Evolutionary conservation across 148 eudicot genomes (phyloP), one percentile per base, ranked within the genome.

Genomic region (Linanthus parryae): DNA sequence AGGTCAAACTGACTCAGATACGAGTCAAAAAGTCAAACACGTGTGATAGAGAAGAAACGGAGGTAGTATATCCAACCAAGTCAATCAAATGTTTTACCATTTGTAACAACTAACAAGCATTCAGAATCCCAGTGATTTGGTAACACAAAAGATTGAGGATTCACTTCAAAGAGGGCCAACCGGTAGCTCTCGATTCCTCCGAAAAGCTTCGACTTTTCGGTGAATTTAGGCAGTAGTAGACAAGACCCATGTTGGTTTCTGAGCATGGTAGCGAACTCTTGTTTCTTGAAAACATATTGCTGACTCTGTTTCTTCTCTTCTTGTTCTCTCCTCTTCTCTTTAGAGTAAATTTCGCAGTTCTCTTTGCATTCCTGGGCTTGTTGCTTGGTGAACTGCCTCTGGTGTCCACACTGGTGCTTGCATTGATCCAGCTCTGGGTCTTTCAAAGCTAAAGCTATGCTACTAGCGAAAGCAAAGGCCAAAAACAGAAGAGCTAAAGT

Each of bases 121-220:
- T 91, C 87, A 20, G 95, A 95, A 59, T 91, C 94, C 59, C 52
- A 58, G 34, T 92, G 85, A 2, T 52, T 71, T 16, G 98, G 98
- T 1, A 71, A 37, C 8, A 84, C 8, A 40, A 92, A 84, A 35
- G 96, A 84, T 35, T 70, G 85, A 44, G 98, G 98, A 34, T 81
- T 64, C 21, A 85, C 74, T 69, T 86, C 88, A 35, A 83, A 70
- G 31, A 91, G 52, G 11, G 64, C 40, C 44, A 91, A 64, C 51
- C 97, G 78, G 48, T 35, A 80, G 47, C 86, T 83, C 60, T 81
- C 77, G 41, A 91, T 81, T 17, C 95, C 92, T 4, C 69, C 59
- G 36, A 91, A 75, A 33, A 85, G 84, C 22, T 64, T 56, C 1
- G 95, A 80, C 19, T 80, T 71, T 24, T 90, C 45, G 15, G 54